Evolutionary conservation across 306 rosid genomes (phyloP), one percentile per base, ranked within the genome.

Genomic region (Inga leiocalycina): DNA sequence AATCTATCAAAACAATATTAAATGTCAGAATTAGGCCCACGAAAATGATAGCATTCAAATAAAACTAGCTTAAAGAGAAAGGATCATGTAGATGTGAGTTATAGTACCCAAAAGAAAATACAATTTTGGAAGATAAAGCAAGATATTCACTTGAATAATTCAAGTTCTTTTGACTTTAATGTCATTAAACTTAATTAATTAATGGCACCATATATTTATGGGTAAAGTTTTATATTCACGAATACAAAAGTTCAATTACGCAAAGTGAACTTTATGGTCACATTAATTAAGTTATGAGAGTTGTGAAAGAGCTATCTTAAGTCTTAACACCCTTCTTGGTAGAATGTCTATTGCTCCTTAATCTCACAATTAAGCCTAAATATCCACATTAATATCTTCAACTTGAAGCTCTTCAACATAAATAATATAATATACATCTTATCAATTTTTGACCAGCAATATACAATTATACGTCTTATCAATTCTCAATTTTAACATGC

Each of bases 351-450:
- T n/a, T 37, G 10, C 52, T 70, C 19, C 52, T 39, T 20, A 41
- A 70, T 70, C 51, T 70, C 46, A 14, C 71, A 70, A 70, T 70
- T 41, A 70, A 43, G 30, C 32, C 75, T 20, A 43, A 70, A 41
- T 41, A 39, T 20, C 43, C 34, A 43, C 48, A 41, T 68, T 70
- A 10, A 70, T 13, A 59, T 45, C 52, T n/a, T 43, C 34, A 11
- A 41, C 34, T 70, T 70, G 75, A 70, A 39, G 32, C 52, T 39
- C 49, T 43, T 70, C 52, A 70, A 19, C 48, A 68, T 37, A 68
- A 68, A 10, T 65, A 65, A 30, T 32, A 65, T 34, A 32, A 32
- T 32, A 32, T 34, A 5, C 20, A 62, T 62, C 6, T 62, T 6
- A 52, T 52, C 43, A 65, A 6, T 15, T 32, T n/a, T 65, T 39